Percentiles rank a stretch among this genome's conserved stretches.
phyloP scores from a whole-genome alignment of 768 basidiomycete species.

The Xerocomus potaroensis region DNA sequence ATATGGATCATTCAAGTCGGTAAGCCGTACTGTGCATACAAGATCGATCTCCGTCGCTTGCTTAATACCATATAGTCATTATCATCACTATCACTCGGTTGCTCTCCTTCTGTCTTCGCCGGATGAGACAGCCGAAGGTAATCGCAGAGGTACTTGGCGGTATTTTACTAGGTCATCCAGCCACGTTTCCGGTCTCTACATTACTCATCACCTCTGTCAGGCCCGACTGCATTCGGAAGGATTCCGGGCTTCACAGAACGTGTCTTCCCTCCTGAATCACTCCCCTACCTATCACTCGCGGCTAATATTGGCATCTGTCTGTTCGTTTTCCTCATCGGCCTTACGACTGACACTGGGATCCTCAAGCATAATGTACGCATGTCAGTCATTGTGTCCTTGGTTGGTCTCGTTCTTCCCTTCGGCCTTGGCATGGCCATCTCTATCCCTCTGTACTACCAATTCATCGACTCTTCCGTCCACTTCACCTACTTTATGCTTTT shows the following conservation, averaged over 20 bases:
- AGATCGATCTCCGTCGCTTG: background rate
- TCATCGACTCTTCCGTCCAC: conserved; percentile 58
- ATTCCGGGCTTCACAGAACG: conserved; percentile 85
- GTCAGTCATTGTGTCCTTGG: conserved; percentile 65
- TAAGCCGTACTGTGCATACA: conserved; percentile 32
- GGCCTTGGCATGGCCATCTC: conserved; percentile 72
- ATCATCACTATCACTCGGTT: conserved; percentile 78
- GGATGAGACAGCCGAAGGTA: conserved; percentile 78
- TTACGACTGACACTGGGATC: conserved; percentile 78
- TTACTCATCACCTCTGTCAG: conserved; percentile 3
- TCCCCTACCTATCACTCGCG: conserved; percentile 76
- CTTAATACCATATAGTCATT: conserved; percentile 45
- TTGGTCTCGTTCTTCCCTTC: conserved; percentile 85
- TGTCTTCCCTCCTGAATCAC: conserved; percentile 71
- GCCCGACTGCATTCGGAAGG: conserved; percentile 61
- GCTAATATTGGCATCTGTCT: conserved; percentile 86
- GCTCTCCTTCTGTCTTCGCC: conserved; percentile 61
- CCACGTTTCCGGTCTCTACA: conserved; percentile 12
- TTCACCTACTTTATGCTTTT: conserved; percentile 95
- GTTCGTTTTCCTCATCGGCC: conserved; percentile 91
- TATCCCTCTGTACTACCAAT: conserved; percentile 47
- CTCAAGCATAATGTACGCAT: conserved; percentile 72
- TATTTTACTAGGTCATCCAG: conserved; percentile 80
- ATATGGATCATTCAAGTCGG: conserved; percentile 78
- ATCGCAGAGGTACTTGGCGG: conserved; percentile 86